Percentiles rank a stretch among this genome's conserved stretches.
These are phyloP conservation scores for Exophiala viscosa DNA, from an alignment of 2,329 filamentous ascomycete species.

Conservation along the genomic window DNA sequence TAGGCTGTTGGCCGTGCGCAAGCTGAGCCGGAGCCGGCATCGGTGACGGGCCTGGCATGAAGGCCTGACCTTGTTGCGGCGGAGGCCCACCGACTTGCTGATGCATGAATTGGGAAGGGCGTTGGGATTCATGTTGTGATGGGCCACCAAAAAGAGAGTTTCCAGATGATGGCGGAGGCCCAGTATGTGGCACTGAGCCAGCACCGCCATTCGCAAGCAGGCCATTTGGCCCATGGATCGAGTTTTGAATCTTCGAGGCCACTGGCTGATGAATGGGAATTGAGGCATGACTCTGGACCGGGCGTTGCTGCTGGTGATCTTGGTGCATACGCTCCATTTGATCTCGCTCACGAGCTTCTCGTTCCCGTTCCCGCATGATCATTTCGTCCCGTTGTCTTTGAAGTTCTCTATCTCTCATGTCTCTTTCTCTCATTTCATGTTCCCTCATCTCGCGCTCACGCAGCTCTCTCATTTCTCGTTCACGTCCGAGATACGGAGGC, in stretches of 20 bases:
- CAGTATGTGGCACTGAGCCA: conserved; percentile 49
- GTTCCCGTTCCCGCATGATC: conserved; percentile 52
- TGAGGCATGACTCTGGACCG: conserved; percentile 82
- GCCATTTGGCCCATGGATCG: conserved; percentile 89
- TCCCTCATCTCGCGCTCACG: conserved; percentile 48
- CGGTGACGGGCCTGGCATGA: conserved; percentile 40
- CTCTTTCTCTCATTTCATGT: conserved; percentile 60
- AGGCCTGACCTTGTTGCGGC: conserved; percentile 50
- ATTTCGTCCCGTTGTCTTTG: conserved; percentile 55
- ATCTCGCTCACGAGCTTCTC: conserved; percentile 61
- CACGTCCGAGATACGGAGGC: conserved; percentile 26
- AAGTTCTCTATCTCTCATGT: conserved; percentile 46
- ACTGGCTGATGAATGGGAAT: conserved; percentile 94
- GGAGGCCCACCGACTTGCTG: conserved; percentile 48
- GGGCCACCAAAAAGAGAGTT: conserved; percentile 53
- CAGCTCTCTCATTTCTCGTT: conserved; percentile 50
- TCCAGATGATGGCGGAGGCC: conserved; percentile 54
- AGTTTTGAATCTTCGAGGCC: conserved; percentile 71
- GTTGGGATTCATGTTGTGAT: conserved; percentile 50
- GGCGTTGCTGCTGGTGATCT: conserved; percentile 61
- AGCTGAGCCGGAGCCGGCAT: conserved; percentile 55
- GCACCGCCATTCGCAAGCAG: conserved; percentile 71
- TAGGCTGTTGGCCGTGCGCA: conserved; percentile 77
- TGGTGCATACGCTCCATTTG: conserved; percentile 49
- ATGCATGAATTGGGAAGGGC: conserved; percentile 58